Percentiles rank a stretch among this genome's conserved stretches.
Evolutionary conservation across 2,329 filamentous ascomycete genomes (phyloP).

Genomic region (Dactylonectria estremocensis): DNA sequence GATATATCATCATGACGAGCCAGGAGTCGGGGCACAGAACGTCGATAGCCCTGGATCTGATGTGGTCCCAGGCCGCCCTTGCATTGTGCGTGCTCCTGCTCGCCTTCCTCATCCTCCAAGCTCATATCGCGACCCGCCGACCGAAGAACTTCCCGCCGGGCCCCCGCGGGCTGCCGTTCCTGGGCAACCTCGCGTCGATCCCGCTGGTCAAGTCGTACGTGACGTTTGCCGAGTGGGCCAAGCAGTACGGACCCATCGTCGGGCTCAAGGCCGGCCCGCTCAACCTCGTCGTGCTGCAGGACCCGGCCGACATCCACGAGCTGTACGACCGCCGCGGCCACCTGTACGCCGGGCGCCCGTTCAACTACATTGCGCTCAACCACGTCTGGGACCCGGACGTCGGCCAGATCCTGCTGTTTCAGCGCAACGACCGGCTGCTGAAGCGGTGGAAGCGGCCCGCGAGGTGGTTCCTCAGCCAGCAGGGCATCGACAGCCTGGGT

Average conservation of each 20-base stretch:
- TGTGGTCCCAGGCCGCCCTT: not conserved
- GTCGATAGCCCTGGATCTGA: not conserved
- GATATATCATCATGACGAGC: conserved; percentile 9
- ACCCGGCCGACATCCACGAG: conserved; percentile 51
- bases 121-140: conserved; percentile 20
- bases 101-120: conserved; percentile 8
- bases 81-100: not conserved
- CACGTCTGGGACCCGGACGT: conserved; percentile 47
- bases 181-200: conserved; percentile 49
- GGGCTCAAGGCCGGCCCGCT: conserved; percentile 50
- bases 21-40: conserved; percentile 8
- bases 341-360: conserved; percentile 57
- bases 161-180: conserved; percentile 35
- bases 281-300: conserved; percentile 54
- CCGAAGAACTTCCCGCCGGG: conserved; percentile 34
- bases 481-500: conserved; percentile 34
- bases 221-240: conserved; percentile 52
- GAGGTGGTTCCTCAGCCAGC: conserved; percentile 42
- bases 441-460: conserved; percentile 42
- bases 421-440: conserved; percentile 39
- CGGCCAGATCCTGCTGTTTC: conserved; percentile 43
- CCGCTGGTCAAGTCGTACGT: conserved; percentile 45
- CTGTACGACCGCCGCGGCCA: conserved; percentile 55
- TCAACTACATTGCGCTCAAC: conserved; percentile 48
- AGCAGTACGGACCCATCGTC: conserved; percentile 54